Evolutionary conservation across 1,284 basidiomycete species (phyloP), one percentile per base, ranked within the genome.

Genomic region (Ganoderma resinaceum): DNA sequence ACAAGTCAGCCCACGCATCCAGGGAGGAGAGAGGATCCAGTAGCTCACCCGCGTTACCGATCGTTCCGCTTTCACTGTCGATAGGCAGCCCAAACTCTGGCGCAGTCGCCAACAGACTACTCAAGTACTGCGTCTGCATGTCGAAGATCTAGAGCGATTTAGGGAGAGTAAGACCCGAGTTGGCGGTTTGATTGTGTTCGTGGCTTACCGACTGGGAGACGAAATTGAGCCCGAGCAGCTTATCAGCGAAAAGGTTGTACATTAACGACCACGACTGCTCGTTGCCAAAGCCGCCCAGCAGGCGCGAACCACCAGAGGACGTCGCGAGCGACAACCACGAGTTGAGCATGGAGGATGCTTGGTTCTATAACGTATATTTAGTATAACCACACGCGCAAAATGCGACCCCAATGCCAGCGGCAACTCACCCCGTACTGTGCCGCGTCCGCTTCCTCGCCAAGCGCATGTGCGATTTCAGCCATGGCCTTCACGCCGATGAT

Each of bases 401-500:
- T 9, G 11, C n/a, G n/a, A 38, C 18, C 23, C 6, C 1, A 53
- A 16, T 2, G 14, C 26, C 16, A 57, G 8, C 18, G 1, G 42
- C 6, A 9, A 74, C 84, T 71, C 71, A 86, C 86, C 20, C 80
- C 78, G 46, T 89, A 92, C 70, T 88, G 86, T 6, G 78, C 76
- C 38, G 83, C 82, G 68, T 82, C 81, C 9, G 76, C 77, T 0
- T 74, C 78, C 65, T 89, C 78, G 0, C 87, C 89, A 9, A 90
- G 71, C n/a, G 86, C 76, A 1, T 78, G 74, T 1, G 83, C 83
- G 49, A 92, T 89, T 66, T 87, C 81, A 0, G 86, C 81, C 89
- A 92, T 91, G 12, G 85, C 89, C 70, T 84, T 86, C 74, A 93
- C 91, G 31, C 89, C 91, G 59, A 90, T 80, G 68, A 92, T 91